phyloP scores from a whole-genome alignment of 2,329 filamentous ascomycete species.

The Tolypocladium capitatum region DNA sequence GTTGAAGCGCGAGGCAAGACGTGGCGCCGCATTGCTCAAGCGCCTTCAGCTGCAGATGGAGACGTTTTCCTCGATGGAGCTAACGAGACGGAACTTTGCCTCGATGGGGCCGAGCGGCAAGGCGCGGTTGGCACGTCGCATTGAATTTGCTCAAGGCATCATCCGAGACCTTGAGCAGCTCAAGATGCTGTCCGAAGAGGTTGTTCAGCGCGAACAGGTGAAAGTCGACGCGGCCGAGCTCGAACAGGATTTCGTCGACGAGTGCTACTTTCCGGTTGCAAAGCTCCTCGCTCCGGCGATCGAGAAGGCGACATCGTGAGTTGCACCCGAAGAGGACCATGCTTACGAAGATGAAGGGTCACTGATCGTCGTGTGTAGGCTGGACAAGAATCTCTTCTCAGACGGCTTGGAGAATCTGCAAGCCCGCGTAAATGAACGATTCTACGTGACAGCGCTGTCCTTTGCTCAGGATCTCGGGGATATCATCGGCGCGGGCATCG shows the following conservation, averaged over 20 bases:
- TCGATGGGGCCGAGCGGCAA: constrained; percentile 81
- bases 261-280: constrained; percentile 80
- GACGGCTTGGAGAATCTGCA: constrained; percentile 36
- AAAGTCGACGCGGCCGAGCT: constrained; percentile 68
- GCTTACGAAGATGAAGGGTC: background rate
- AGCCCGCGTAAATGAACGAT: constrained; percentile 37
- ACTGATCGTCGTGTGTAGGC: constrained; percentile 32
- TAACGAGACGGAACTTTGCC: constrained; percentile 90
- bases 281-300: constrained; percentile 65
- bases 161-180: constrained; percentile 67
- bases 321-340: constrained; percentile 13
- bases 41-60: constrained; percentile 90
- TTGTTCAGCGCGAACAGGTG: constrained; percentile 62
- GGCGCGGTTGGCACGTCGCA: constrained; percentile 63
- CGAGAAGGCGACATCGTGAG: constrained; percentile 70
- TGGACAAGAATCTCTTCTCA: constrained; percentile 51
- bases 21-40: constrained; percentile 85
- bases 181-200: constrained; percentile 51
- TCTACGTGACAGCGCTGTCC: constrained; percentile 42
- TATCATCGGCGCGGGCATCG: constrained; percentile 40
- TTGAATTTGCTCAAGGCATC: constrained; percentile 73
- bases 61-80: constrained; percentile 93
- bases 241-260: constrained; percentile 69
- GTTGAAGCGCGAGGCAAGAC: constrained; percentile 80
- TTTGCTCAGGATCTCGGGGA: constrained; percentile 46